Evolutionary conservation across 129 eudicot genomes (phyloP).

Genomic region (Tanacetum coccineum): DNA sequence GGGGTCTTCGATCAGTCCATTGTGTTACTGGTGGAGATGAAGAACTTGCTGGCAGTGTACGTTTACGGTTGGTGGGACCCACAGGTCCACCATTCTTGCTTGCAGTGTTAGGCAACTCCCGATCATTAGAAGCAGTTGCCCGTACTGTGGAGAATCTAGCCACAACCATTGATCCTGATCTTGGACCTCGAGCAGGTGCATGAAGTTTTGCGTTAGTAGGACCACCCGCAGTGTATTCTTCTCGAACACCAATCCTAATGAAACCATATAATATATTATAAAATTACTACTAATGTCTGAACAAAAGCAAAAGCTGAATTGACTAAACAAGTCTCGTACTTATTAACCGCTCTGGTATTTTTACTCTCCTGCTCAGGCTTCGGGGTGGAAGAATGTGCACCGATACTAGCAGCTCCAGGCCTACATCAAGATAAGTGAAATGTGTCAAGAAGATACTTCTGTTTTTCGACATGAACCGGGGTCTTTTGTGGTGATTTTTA

Average conservation of each 20-base stretch:
- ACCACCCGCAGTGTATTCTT: conserved; percentile 58
- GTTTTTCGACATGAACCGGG: no score
- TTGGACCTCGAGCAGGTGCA: conserved; percentile 60
- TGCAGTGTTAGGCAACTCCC: conserved; percentile 60
- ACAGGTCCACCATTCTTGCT: conserved; percentile 44
- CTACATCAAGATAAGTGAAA: conserved; percentile 32
- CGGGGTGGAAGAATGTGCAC: conserved; percentile 47
- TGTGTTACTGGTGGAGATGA: conserved; percentile 84
- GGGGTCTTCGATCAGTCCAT: conserved; percentile 83
- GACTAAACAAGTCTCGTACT: conserved; percentile 37
- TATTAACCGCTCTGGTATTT: conserved; percentile 52
- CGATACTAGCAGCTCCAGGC: conserved; percentile 55
- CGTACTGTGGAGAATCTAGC: conserved; percentile 55
- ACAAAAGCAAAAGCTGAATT: not conserved
- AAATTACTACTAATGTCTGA: not conserved
- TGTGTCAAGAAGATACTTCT: not conserved
- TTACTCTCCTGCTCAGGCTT: conserved; percentile 58
- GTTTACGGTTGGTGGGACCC: conserved; percentile 57
- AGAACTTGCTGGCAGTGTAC: conserved; percentile 60
- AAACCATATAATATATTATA: not conserved
- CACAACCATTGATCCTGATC: conserved; percentile 44
- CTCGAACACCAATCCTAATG: conserved; percentile 51
- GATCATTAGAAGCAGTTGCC: conserved; percentile 50
- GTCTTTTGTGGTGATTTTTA: no score
- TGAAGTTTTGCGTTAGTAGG: conserved; percentile 55